These are phyloP conservation scores for Shiraia bambusicola DNA, from an alignment of 2,329 filamentous ascomycete genomes.

Conservation along the genomic window DNA sequence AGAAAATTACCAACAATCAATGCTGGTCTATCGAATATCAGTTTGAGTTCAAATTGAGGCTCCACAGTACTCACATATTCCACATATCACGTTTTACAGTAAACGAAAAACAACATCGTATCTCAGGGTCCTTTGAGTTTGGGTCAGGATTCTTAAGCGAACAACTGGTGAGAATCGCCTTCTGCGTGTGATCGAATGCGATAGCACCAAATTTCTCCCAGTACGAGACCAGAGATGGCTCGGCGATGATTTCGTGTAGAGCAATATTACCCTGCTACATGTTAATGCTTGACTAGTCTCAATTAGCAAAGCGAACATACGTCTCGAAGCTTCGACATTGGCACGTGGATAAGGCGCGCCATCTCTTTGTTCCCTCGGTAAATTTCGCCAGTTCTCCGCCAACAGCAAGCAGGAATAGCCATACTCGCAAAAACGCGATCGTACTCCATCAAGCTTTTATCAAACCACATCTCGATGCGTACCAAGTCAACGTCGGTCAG, in stretches of 20 bases:
- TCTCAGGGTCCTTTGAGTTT: slow-evolving; percentile 67
- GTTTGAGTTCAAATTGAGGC: slow-evolving; percentile 7
- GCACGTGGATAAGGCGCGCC: slow-evolving; percentile 92
- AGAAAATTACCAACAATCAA: slow-evolving; percentile 97
- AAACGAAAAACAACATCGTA: slow-evolving; percentile 96
- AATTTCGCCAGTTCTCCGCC: slow-evolving; percentile 94
- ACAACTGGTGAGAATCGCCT: slow-evolving; percentile 92
- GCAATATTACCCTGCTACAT: slow-evolving; percentile 80
- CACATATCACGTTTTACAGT: slow-evolving; percentile 92
- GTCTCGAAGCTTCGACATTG: slow-evolving; percentile 86
- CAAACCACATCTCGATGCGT: slow-evolving; percentile 98
- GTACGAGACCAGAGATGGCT: slow-evolving; percentile 92
- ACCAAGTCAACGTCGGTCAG: slow-evolving; percentile 93
- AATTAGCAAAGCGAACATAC: slow-evolving; percentile 56
- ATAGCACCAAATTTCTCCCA: slow-evolving; percentile 99
- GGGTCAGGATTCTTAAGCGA: slow-evolving; percentile 72
- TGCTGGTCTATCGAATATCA: slow-evolving; percentile 63
- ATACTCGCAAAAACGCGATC: slow-evolving; percentile 98
- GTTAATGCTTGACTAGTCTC: slow-evolving; percentile 11
- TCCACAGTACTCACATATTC: slow-evolving; percentile 73
- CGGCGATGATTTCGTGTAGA: slow-evolving; percentile 91
- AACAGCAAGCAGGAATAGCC: slow-evolving; percentile 97
- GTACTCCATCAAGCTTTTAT: slow-evolving; percentile 93
- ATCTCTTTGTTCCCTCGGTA: slow-evolving; percentile 98
- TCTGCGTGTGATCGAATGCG: slow-evolving; percentile 90